Conservation (phyloP, 2,329 filamentous ascomycete genomes). For the Botryosphaeria dothidea region DNA sequence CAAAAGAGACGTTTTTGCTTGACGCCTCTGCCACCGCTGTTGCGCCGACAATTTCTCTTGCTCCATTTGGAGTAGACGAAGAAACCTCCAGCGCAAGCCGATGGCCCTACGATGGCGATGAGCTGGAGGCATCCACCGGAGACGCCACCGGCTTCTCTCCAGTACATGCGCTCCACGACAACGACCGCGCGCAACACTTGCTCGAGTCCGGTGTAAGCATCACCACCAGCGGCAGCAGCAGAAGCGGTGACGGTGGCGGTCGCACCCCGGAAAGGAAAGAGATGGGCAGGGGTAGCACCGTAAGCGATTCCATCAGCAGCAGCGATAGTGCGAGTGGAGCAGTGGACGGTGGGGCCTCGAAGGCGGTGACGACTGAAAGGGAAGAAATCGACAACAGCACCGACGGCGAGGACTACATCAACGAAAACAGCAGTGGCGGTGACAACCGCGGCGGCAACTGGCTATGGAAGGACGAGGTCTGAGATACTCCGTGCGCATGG, state of each 20-base stretch:
- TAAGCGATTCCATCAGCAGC: neutral
- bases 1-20: neutral
- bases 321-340: neutral
- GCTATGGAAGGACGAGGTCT: constrained; percentile 10
- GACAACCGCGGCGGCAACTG: neutral
- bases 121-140: neutral
- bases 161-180: neutral
- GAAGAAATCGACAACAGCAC: neutral
- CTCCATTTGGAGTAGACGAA: neutral
- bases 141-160: neutral
- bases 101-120: neutral
- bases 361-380: constrained; percentile 1
- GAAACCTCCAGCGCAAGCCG: neutral
- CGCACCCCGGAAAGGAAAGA: constrained; percentile 2
- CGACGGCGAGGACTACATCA: neutral
- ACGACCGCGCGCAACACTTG: neutral
- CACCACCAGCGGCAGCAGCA: neutral
- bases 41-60: neutral
- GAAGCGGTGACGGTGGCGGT: neutral
- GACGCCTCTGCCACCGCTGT: neutral
- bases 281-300: constrained; percentile 4
- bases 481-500: neutral
- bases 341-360: neutral
- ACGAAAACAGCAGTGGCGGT: neutral
- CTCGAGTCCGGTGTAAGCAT: neutral